Base-by-base conservation (phyloP, 139 green algal species). In the Chlamydomonas urium region DNA sequence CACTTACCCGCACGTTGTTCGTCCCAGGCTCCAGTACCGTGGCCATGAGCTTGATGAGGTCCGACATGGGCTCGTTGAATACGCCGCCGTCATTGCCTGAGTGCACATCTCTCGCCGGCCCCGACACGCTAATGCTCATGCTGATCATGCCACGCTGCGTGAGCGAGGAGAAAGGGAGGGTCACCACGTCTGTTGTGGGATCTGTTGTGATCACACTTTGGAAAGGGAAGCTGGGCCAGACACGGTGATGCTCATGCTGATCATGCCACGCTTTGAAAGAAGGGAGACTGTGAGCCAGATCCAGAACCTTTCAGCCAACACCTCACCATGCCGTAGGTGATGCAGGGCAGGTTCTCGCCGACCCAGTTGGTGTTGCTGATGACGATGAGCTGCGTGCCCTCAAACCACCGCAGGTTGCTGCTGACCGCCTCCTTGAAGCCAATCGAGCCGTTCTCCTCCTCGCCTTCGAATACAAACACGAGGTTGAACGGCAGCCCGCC, bases 261-360 rank as follows among this genome's bases (percentile, higher is more conserved):
- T 33, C 50, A 66, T 66, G 35, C 50, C 53, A 2, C 68, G 50
- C 10, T 50, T 24, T 50, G 42, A 24, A 50, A 14, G 14, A 50
- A 50, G 10, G 14, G 42, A 50, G 10, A 14, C 42, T 50, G 42
- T 50, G 42, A 14, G 42, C 10, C 10, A 50, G 42, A 8, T 50
- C 10, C 10, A 50, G 42, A 50, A 50, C 42, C 8, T 50, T 50
- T 8, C 42, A 50, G 14, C 42, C 8, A 50, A 50, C 14, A 50
- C 42, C 90, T 89, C 10, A 90, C 72, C 92, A 97, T 98, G 79
- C 94, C 94, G 77, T 96, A 97, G 0, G 91, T 98, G n/a, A 98
- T 76, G 86, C 94, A 98, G 1, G 94, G 94, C 74, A 87, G 58
- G 38, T 81, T 78, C 79, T 98, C 94, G 6, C 92, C 92, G 60